These are phyloP conservation scores for Haplosporangium sp. DNA, from an alignment of 371 early-diverging fungal species.

Conservation along the genomic window DNA sequence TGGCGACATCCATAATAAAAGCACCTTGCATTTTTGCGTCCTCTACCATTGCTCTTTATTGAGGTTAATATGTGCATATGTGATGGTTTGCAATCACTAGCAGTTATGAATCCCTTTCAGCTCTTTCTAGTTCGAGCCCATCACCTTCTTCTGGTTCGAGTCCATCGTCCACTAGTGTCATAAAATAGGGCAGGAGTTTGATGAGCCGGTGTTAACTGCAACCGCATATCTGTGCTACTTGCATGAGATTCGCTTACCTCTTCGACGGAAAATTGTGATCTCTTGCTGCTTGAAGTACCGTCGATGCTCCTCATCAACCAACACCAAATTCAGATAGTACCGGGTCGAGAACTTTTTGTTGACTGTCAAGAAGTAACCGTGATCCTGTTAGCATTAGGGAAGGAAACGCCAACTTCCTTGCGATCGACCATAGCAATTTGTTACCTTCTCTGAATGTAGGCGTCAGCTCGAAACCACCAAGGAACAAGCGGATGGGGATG, in stretches of 20 bases:
- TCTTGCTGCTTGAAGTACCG: constrained; percentile 98
- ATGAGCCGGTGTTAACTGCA: too few species aligned
- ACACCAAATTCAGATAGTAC: constrained; percentile 96
- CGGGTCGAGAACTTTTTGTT: constrained; percentile 98
- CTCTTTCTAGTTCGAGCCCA: neutral
- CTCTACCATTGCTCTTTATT: too few species aligned
- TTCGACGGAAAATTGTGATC: constrained; percentile 84
- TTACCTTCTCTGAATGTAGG: constrained; percentile 76
- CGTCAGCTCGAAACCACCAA: constrained; percentile 96
- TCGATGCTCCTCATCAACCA: constrained; percentile 97
- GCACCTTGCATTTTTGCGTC: too few species aligned
- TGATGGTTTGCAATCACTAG: neutral
- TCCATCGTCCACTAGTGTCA: constrained; percentile 51
- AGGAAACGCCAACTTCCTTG: neutral
- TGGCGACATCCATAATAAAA: too few species aligned
- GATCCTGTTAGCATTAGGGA: neutral
- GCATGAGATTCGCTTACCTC: constrained; percentile 9
- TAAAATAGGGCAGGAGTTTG: neutral
- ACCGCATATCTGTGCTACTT: too few species aligned
- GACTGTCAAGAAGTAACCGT: constrained; percentile 46
- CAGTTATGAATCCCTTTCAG: neutral
- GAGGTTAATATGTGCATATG: neutral
- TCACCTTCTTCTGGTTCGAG: constrained; percentile 49
- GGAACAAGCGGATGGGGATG: constrained; percentile 96
- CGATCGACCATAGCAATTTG: too few species aligned